Conservation (phyloP, 495 filamentous ascomycete species). For the Tuber magnatum region DNA sequence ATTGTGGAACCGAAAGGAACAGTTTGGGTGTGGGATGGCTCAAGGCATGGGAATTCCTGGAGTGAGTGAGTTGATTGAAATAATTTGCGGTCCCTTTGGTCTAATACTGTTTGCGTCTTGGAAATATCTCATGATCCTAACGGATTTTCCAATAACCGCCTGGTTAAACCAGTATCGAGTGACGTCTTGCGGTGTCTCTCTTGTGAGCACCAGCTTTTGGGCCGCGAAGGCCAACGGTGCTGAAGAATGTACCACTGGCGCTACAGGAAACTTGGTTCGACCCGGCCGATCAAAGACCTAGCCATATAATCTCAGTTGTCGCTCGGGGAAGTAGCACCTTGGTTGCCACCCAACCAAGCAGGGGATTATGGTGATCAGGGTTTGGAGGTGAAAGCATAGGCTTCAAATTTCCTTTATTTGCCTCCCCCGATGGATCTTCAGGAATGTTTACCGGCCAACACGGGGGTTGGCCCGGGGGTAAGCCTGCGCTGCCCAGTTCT, state of each 20-base stretch:
- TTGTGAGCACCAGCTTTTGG: not conserved
- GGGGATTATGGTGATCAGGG: not conserved
- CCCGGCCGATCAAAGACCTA: not conserved
- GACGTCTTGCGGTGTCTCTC: not conserved
- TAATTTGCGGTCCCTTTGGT: too few relatives aligned
- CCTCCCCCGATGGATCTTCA: not conserved
- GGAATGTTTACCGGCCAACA: not conserved
- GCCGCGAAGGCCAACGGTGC: not conserved
- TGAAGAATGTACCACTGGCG: not conserved
- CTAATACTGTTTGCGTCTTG: not conserved
- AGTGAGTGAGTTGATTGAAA: not conserved
- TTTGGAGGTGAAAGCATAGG: not conserved
- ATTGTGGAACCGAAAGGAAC: not conserved
- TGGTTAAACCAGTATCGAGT: not conserved
- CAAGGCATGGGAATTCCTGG: not conserved
- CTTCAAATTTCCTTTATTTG: not conserved
- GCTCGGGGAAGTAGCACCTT: not conserved
- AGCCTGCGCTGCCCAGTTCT: too few relatives aligned
- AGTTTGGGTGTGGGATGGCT: too few relatives aligned
- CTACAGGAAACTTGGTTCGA: not conserved
- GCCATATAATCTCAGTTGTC: not conserved
- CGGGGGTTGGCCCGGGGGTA: too few relatives aligned
- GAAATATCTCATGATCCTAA: not conserved
- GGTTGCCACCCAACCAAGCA: not conserved
- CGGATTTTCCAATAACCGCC: not conserved